Evolutionary conservation across 345 rosid genomes (phyloP), one percentile per base, ranked within the genome.

Genomic region (Arabidopsis suecica): DNA sequence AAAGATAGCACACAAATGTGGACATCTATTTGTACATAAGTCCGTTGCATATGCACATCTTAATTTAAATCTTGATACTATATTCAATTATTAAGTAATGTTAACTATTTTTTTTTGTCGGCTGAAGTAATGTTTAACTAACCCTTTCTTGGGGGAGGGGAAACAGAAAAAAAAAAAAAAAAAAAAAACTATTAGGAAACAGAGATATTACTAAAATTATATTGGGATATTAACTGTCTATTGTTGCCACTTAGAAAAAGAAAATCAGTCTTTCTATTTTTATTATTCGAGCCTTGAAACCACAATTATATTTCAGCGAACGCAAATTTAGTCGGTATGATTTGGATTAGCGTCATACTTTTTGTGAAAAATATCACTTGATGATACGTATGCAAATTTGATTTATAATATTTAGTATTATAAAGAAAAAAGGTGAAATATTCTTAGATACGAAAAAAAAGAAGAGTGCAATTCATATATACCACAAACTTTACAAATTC

Each of bases 1-100:
- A 77, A 77, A 65, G n/a, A 23, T 77, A 71, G 80, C 80, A 71
- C 76, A 71, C 76, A 71, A 71, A 57, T 12, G 7, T 69, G 61
- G 75, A 69, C 74, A 69, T 68, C 18, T 75, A 6, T 50, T 48
- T 59, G 47, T 6, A 40, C 16, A 33, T 5, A 68, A 50, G 47
- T 59, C 74, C 68, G 14, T 41, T 62, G 56, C 65, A 63, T 69
- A 16, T 69, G 64, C 13, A 53, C 70, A 23, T 76, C 38, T 51
- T 41, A 3, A 40, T 40, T 66, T 38, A 50, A 59, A 30, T 50
- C 20, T 67, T 25, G 16, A 28, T 28, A 0, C 32, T 28, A 28
- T 28, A 28, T 28, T 3, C 3, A 3, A 28, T 28, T 28, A 28
- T 28, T 14, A 34, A 2, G 13, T 57, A 32, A 44, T 44, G 10